phyloP scores from a whole-genome alignment of 768 basidiomycete species.

The Agaricus subrufescens region DNA sequence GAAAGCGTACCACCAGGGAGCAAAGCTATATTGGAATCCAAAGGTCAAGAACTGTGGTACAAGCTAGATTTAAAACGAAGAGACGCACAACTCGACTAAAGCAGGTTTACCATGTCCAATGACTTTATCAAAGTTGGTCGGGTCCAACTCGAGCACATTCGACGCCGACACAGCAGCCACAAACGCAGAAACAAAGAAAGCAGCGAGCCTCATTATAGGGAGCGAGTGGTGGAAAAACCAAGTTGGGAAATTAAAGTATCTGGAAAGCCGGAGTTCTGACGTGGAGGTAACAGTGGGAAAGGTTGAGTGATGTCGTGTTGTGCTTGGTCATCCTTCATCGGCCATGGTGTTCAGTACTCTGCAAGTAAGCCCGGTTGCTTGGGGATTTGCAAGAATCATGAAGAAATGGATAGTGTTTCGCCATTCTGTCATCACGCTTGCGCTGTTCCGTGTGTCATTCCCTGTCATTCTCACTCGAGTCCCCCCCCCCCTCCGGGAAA shows the following conservation, averaged over 20 bases:
- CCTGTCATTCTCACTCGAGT: too few species aligned
- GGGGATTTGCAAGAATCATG: too few species aligned
- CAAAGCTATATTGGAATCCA: slow-evolving; percentile 47
- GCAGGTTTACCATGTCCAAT: slow-evolving; percentile 80
- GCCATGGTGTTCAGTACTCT: neutral
- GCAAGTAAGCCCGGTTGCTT: too few species aligned
- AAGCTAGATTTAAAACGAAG: neutral
- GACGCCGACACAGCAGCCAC: slow-evolving; percentile 60
- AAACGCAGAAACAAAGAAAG: slow-evolving; percentile 54
- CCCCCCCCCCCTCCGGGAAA: too few species aligned
- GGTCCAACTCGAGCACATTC: slow-evolving; percentile 77
- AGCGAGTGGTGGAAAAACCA: slow-evolving; percentile 11
- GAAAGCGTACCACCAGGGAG: slow-evolving; percentile 78
- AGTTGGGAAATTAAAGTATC: neutral
- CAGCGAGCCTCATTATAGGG: slow-evolving; percentile 53
- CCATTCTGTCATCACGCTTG: too few species aligned
- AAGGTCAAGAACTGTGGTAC: slow-evolving; percentile 7
- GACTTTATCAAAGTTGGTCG: slow-evolving; percentile 69
- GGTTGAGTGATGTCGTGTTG: slow-evolving; percentile 4
- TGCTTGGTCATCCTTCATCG: slow-evolving; percentile 26
- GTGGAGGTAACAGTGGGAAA: slow-evolving; percentile 17
- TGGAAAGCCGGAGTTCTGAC: slow-evolving; percentile 20
- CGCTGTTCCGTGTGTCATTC: too few species aligned
- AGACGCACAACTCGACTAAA: slow-evolving; percentile 85
- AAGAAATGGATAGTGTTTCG: too few species aligned